Percentiles rank a stretch among this genome's conserved stretches.
phyloP scores from a whole-genome alignment of 2,329 filamentous ascomycete species.

The Microcyclospora pomicola region DNA sequence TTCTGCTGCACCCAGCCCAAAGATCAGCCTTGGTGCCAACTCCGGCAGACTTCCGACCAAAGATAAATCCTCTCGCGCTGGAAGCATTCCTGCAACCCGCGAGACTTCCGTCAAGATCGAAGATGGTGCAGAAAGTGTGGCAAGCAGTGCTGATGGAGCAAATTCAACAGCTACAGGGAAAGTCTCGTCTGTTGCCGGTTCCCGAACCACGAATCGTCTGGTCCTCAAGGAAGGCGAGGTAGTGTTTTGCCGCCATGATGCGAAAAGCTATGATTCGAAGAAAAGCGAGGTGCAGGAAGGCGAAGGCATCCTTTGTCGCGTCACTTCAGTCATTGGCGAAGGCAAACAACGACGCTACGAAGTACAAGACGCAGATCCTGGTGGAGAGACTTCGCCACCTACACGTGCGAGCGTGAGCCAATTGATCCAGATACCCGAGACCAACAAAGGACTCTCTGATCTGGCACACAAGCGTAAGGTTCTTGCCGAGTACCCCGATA shows the following conservation, averaged over 20 bases:
- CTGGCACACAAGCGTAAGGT: constrained; percentile 31
- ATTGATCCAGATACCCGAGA: constrained; percentile 31
- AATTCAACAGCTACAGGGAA: constrained; percentile 14
- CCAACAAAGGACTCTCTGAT: constrained; percentile 29
- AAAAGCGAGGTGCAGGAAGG: constrained; percentile 28
- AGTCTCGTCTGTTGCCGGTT: constrained; percentile 8
- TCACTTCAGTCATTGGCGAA: constrained; percentile 39
- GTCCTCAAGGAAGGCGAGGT: constrained; percentile 30
- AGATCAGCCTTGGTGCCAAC: constrained; percentile 12
- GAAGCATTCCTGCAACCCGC: constrained; percentile 32
- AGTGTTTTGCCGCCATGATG: constrained; percentile 37
- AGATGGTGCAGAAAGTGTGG: constrained; percentile 31
- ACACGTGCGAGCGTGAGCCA: constrained; percentile 33
- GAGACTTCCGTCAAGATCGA: constrained; percentile 39
- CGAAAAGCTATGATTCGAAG: constrained; percentile 11
- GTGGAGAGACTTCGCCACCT: constrained; percentile 16
- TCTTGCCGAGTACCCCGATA: constrained; percentile 37
- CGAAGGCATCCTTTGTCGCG: constrained; percentile 38
- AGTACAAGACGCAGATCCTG: constrained; percentile 35
- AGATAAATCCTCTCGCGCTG: constrained; percentile 24
- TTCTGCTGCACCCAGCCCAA: constrained; percentile 21
- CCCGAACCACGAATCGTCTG: constrained; percentile 16
- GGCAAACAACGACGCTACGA: constrained; percentile 41
- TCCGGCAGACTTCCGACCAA: constrained; percentile 19
- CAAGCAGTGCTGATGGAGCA: constrained; percentile 29